Evolutionary conservation across 768 basidiomycete genomes (phyloP).

Genomic region (Mycena vitilis): DNA sequence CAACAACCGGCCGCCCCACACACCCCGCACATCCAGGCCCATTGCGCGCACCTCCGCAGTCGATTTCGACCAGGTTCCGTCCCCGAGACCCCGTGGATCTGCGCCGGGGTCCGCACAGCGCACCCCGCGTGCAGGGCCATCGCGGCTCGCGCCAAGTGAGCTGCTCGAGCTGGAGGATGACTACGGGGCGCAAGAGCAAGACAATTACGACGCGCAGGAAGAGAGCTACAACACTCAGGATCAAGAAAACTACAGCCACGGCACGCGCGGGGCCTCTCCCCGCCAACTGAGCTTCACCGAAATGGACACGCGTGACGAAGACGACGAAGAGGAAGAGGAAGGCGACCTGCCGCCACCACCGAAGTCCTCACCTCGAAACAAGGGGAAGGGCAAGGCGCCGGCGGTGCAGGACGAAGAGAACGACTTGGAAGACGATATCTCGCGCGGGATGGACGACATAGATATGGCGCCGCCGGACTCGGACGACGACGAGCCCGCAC

Average conservation of each 20-base stretch:
- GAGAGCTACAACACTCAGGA: background rate
- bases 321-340: conserved; percentile 55
- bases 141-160: conserved; percentile 50
- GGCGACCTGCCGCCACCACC: conserved; percentile 30
- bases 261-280: conserved; percentile 36
- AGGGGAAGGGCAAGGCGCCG: conserved; percentile 58
- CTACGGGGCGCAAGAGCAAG: conserved; percentile 40
- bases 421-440: conserved; percentile 56
- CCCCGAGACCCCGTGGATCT: conserved; percentile 56
- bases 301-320: conserved; percentile 61
- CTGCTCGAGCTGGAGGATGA: conserved; percentile 39
- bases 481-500: conserved; percentile 44
- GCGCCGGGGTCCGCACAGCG: conserved; percentile 43
- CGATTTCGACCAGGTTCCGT: conserved; percentile 73
- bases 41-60: conserved; percentile 63
- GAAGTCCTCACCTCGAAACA: background rate
- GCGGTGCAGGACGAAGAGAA: conserved; percentile 55
- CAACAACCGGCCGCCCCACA: conserved; percentile 53
- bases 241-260: background rate
- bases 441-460: conserved; percentile 46
- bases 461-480: conserved; percentile 46
- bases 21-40: conserved; percentile 60
- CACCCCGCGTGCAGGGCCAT: conserved; percentile 50
- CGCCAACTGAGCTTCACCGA: conserved; percentile 58
- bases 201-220: conserved; percentile 10